Evolutionary conservation across 352 stramenopile species (phyloP), one percentile per base, ranked within the genome.

Genomic region (Phytophthora melonis): DNA sequence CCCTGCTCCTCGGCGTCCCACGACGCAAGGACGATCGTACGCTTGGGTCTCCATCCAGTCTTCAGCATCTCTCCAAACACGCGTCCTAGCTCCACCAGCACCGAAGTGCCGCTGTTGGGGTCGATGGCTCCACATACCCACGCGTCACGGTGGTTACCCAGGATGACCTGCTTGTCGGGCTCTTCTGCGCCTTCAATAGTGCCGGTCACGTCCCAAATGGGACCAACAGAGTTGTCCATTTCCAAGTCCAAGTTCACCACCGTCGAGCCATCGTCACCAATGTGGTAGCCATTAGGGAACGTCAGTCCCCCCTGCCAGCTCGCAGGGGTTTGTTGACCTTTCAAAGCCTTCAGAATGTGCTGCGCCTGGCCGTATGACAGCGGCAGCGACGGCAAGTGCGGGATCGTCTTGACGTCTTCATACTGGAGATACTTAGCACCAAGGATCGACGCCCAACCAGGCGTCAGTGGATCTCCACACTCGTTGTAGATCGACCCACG

Each of bases 51-150:
- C 91, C 91, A 98, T 25, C 90, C 87, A 0, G 54, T 23, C 55
- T 82, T 75, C 6, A 96, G 52, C 57, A 98, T 76, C 36, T 80
- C 57, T 13, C 89, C 87, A 11, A 96, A 79, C 32, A 77, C 75
- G 14, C 83, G 82, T 3, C 88, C 91, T 7, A 97, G 71, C 76
- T 98, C 92, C 1, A 97, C 59, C 59, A 97, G 74, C 1, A 80
- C 70, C 0, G 88, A 78, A 3, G 91, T 96, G 10, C 91, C 92
- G 36, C 79, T 93, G 57, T 94, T 94, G 6, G 92, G 92, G 66
- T 98, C 92, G 18, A 90, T 86, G 0, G 91, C 92, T 11, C 91
- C 92, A 61, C 91, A 97, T 0, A 98, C 89, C 92, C 92, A 98
- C 3, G 89, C 91, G 64, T 98, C 92, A 11, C 92, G 86, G 63